A percentile compares a stretch with the other conserved stretches of the same genome.
phyloP scores from a whole-genome alignment of 129 eudicot species.

The Escallonia rubra region DNA sequence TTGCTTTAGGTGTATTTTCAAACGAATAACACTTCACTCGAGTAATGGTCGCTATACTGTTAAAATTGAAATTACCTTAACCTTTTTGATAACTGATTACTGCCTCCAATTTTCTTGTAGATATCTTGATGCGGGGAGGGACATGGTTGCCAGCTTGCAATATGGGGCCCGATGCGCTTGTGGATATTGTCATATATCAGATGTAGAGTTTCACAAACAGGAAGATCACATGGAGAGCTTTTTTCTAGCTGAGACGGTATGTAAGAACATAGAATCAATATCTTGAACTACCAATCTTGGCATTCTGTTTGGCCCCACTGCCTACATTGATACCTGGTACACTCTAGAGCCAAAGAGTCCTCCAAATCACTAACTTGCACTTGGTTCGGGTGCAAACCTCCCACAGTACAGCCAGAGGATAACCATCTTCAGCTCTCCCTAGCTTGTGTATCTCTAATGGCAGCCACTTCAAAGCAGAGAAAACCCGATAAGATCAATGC shows the following conservation, averaged over 20 bases:
- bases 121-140: constrained; percentile 94
- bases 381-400: too few species aligned
- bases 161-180: constrained; percentile 93
- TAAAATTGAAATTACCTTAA: background rate
- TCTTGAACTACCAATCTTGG: too few species aligned
- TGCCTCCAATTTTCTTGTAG: constrained; percentile 22
- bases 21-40: background rate
- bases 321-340: too few species aligned
- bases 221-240: constrained; percentile 99
- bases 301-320: too few species aligned
- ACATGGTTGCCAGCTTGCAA: constrained; percentile 82
- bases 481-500: too few species aligned
- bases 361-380: too few species aligned
- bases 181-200: constrained; percentile 96
- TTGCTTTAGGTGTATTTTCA: background rate
- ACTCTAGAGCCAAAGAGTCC: too few species aligned
- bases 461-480: too few species aligned
- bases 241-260: constrained; percentile 94
- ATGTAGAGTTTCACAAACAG: constrained; percentile 85
- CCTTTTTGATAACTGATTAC: background rate
- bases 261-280: background rate
- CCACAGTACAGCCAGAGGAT: too few species aligned
- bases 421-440: too few species aligned
- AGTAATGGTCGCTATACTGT: background rate
- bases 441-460: too few species aligned